These are phyloP conservation scores for Volvox africanus DNA, from an alignment of 139 green algal species.

Conservation along the genomic window DNA sequence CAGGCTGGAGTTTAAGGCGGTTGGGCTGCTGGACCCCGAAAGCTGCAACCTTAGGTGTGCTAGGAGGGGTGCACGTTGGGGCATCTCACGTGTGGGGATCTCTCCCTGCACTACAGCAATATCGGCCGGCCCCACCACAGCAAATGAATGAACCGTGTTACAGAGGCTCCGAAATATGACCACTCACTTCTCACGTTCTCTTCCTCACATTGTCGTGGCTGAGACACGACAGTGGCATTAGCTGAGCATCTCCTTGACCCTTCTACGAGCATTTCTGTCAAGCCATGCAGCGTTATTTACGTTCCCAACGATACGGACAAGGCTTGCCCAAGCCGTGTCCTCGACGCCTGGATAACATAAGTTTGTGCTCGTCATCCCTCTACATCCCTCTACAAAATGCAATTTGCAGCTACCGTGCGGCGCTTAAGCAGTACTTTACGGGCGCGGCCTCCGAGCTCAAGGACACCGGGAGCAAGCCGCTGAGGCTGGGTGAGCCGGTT, in stretches of 20 bases:
- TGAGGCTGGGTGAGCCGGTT: constrained; percentile 27
- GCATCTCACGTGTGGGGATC: no score
- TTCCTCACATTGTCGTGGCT: background rate
- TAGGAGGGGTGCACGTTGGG: no score
- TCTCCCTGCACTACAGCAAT: no score
- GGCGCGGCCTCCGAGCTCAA: background rate
- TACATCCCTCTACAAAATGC: background rate
- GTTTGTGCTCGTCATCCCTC: background rate
- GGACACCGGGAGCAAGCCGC: constrained; percentile 42
- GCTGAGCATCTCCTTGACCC: background rate
- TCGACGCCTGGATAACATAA: background rate
- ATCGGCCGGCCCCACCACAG: no score
- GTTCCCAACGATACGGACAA: background rate
- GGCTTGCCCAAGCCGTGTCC: background rate
- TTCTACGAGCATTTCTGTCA: background rate
- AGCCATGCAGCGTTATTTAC: background rate
- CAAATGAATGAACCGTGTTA: no score
- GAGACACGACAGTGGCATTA: background rate
- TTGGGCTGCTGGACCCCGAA: constrained; percentile 48
- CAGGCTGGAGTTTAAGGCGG: constrained; percentile 50
- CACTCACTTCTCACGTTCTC: background rate
- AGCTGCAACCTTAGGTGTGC: constrained; percentile 5
- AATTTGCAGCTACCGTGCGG: background rate
- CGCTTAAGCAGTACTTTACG: constrained; percentile 22
- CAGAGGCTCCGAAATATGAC: no score